Percentiles rank a stretch among this genome's conserved stretches.
Evolutionary conservation across 1,284 basidiomycete genomes (phyloP).

Genomic region (Papiliotrema flavescens): DNA sequence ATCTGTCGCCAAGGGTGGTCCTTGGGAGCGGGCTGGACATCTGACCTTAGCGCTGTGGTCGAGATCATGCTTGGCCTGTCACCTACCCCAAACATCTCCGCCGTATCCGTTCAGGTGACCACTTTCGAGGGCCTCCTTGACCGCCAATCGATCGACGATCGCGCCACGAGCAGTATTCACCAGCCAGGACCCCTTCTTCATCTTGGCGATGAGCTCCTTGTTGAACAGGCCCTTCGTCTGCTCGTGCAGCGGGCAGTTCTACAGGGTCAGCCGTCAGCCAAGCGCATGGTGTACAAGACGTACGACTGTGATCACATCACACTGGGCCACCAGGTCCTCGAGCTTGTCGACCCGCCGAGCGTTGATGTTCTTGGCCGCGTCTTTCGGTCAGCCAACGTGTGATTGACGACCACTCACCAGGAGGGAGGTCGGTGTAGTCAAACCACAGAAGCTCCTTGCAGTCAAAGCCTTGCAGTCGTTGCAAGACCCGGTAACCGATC

Average conservation of each 20-base stretch:
- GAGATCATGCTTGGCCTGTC: not conserved
- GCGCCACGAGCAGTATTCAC: constrained; percentile 94
- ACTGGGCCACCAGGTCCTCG: constrained; percentile 75
- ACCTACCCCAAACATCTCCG: constrained; percentile 60
- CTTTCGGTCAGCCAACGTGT: constrained; percentile 36
- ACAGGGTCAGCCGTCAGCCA: not conserved
- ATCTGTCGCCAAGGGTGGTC: constrained; percentile 83
- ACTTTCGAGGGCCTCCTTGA: constrained; percentile 70
- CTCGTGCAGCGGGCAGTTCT: constrained; percentile 87
- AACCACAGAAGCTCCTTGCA: constrained; percentile 90
- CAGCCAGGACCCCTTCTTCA: constrained; percentile 87
- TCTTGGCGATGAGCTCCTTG: constrained; percentile 75
- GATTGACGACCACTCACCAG: constrained; percentile 47
- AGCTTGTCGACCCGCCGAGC: constrained; percentile 76
- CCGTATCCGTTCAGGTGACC: constrained; percentile 72
- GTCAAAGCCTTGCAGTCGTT: constrained; percentile 82
- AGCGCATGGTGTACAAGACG: constrained; percentile 3
- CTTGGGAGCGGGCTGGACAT: constrained; percentile 76
- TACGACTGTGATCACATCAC: constrained; percentile 43
- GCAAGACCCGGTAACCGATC: constrained; percentile 86
- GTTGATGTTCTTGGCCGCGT: constrained; percentile 66
- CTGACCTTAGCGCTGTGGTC: constrained; percentile 22
- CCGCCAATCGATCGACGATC: constrained; percentile 78
- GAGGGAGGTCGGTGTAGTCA: constrained; percentile 81
- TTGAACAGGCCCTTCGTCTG: constrained; percentile 77